phyloP scores from a whole-genome alignment of 352 stramenopile species.

The Globisporangium sylvaticum region DNA sequence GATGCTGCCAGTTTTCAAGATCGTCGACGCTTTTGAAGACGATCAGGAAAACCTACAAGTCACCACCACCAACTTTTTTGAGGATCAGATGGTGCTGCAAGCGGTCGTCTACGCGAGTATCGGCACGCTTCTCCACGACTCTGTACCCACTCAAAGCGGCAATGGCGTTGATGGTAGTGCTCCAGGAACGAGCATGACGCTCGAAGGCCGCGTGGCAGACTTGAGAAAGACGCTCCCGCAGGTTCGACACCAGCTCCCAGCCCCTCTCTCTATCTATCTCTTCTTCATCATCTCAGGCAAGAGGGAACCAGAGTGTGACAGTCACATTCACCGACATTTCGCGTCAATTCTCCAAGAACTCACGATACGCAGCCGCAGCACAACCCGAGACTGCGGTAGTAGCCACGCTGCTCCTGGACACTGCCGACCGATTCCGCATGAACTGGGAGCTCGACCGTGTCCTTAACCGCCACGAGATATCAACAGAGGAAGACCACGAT shows the following conservation, averaged over 20 bases:
- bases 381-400: not conserved
- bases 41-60: not conserved
- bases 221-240: slow-evolving; percentile 5
- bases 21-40: slow-evolving; percentile 3
- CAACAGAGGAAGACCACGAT: slow-evolving; percentile 8
- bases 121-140: slow-evolving; percentile 9
- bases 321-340: slow-evolving; percentile 15
- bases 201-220: slow-evolving; percentile 9
- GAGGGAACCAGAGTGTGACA: not conserved
- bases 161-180: not conserved
- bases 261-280: not conserved
- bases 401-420: slow-evolving; percentile 9
- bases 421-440: not conserved
- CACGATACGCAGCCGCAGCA: not conserved
- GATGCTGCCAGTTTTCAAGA: slow-evolving; percentile 8
- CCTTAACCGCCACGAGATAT: not conserved
- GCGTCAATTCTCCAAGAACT: not conserved
- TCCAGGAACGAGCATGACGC: not conserved
- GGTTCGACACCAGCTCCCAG: slow-evolving; percentile 4
- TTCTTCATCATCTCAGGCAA: not conserved
- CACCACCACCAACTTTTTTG: slow-evolving; percentile 1
- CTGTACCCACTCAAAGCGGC: not conserved
- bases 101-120: not conserved
- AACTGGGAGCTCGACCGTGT: not conserved
- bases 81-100: slow-evolving; percentile 10